Evolutionary conservation across 2,329 filamentous ascomycete genomes (phyloP).

Genomic region (Verticillium longisporum): DNA sequence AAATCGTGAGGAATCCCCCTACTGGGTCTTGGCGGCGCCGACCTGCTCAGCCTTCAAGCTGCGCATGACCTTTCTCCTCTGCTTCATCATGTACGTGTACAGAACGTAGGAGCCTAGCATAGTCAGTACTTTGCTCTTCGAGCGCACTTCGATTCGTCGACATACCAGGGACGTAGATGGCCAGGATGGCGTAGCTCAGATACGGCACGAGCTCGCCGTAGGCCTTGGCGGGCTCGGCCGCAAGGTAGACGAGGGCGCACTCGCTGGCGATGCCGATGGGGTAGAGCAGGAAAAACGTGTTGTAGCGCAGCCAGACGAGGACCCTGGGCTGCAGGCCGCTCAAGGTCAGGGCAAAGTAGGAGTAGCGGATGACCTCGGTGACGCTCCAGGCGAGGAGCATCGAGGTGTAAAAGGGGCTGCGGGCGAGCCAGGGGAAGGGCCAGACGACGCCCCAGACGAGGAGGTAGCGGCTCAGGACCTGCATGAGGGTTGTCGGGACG

Average conservation of each 20-base stretch:
- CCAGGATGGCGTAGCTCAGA: constrained; percentile 57
- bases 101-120: constrained; percentile 64
- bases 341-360: constrained; percentile 77
- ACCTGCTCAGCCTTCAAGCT: constrained; percentile 43
- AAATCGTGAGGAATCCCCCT: neutral
- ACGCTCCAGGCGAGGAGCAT: constrained; percentile 85
- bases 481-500: constrained; percentile 78
- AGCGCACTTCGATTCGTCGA: constrained; percentile 10
- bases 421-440: constrained; percentile 61
- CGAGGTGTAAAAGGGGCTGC: constrained; percentile 57
- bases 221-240: constrained; percentile 51
- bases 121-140: neutral
- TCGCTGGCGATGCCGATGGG: constrained; percentile 87
- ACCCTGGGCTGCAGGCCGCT: constrained; percentile 52
- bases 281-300: constrained; percentile 89
- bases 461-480: constrained; percentile 80
- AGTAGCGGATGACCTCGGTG: constrained; percentile 90
- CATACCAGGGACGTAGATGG: constrained; percentile 74
- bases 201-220: constrained; percentile 45
- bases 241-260: constrained; percentile 69
- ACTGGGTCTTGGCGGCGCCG: constrained; percentile 7
- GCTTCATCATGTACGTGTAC: constrained; percentile 91
- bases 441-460: constrained; percentile 82
- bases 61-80: constrained; percentile 73
- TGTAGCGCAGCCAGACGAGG: constrained; percentile 80